Conservation (phyloP, 768 basidiomycete species). For the Termitomyces sp. region DNA sequence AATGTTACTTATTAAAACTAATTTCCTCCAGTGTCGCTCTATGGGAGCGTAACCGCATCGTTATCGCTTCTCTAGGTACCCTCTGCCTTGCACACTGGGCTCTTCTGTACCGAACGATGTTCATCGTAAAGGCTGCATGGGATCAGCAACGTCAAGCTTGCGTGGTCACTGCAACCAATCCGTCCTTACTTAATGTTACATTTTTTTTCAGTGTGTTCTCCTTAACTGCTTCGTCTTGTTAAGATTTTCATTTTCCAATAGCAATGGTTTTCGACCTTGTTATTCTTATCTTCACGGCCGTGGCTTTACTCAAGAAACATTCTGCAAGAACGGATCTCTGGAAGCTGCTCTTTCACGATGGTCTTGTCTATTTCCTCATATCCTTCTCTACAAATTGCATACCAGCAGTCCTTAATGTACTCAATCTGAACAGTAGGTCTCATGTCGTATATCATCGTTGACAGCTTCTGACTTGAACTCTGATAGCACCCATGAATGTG, state of each 20-base stretch:
- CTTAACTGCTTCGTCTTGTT: background rate
- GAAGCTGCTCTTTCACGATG: constrained; percentile 68
- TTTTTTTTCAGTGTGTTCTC: constrained; percentile 63
- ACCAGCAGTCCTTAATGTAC: constrained; percentile 58
- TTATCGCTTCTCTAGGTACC: constrained; percentile 44
- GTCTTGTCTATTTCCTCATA: constrained; percentile 63
- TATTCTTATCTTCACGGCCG: constrained; percentile 50
- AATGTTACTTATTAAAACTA: background rate
- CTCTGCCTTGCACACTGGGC: constrained; percentile 63
- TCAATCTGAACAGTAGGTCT: constrained; percentile 54
- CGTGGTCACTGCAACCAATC: constrained; percentile 45
- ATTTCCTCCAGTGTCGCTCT: constrained; percentile 48
- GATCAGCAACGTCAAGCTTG: constrained; percentile 35
- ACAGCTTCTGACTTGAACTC: constrained; percentile 5
- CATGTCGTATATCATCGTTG: background rate
- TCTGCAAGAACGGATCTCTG: constrained; percentile 57
- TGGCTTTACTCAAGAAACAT: constrained; percentile 46
- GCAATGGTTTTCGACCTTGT: constrained; percentile 68
- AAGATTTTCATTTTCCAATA: constrained; percentile 15
- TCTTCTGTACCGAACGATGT: constrained; percentile 65
- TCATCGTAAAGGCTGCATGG: constrained; percentile 57
- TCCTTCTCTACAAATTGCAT: constrained; percentile 62
- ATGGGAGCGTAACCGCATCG: constrained; percentile 55
- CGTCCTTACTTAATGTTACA: constrained; percentile 53
- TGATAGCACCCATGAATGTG: constrained; percentile 53